Percentiles rank a stretch among this genome's conserved stretches.
phyloP scores from a whole-genome alignment of 208 protist species.

The Trichomonas tenax region DNA sequence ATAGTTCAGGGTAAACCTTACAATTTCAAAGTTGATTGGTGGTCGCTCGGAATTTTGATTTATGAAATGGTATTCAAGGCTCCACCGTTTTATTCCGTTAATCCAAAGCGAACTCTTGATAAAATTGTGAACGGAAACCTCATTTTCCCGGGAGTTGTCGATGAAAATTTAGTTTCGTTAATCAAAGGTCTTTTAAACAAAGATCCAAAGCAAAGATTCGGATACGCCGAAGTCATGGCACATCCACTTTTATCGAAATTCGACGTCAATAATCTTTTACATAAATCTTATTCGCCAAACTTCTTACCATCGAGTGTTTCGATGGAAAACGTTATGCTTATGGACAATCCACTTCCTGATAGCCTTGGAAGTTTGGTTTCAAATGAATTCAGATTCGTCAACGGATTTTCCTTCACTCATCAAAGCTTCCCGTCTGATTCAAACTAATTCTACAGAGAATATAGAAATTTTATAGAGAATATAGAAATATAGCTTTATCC shows the following conservation, averaged over 20 bases:
- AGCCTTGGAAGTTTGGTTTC: no score
- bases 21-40: conserved; percentile 47
- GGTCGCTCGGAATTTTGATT: conserved; percentile 54
- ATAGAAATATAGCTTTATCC: no score
- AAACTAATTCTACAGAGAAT: no score
- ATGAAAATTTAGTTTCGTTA: conserved; percentile 31
- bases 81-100: conserved; percentile 52
- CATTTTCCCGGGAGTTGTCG: conserved; percentile 36
- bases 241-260: not conserved
- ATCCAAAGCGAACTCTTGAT: conserved; percentile 44
- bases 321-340: no score
- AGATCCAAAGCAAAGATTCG: not conserved
- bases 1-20: not conserved
- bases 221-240: not conserved
- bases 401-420: no score
- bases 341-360: no score
- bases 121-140: conserved; percentile 45
- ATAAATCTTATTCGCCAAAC: not conserved
- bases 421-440: no score
- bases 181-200: conserved; percentile 33
- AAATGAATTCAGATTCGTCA: no score
- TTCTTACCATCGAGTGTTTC: no score
- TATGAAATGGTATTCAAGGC: conserved; percentile 57
- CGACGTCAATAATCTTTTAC: not conserved
- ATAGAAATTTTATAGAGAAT: no score